Conservation (phyloP, 768 basidiomycete genomes). For the Xerocomus brunneocitrinus region DNA sequence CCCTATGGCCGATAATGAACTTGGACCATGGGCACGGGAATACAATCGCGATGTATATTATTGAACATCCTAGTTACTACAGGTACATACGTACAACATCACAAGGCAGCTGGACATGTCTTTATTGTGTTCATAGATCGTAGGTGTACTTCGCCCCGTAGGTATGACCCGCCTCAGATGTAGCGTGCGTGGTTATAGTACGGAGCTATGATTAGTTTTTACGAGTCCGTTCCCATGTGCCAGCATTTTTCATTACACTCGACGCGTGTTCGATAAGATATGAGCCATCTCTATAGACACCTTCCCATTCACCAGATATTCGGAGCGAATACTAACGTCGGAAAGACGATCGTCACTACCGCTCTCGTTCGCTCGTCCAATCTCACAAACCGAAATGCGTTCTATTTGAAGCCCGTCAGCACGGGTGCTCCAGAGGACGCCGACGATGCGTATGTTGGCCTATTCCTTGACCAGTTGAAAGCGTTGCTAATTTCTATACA, state of each 20-base stretch:
- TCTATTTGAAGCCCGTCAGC: slow-evolving; percentile 88
- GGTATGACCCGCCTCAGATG: neutral
- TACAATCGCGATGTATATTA: slow-evolving; percentile 29
- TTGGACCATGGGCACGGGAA: slow-evolving; percentile 38
- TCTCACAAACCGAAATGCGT: slow-evolving; percentile 44
- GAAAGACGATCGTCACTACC: slow-evolving; percentile 87
- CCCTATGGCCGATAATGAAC: slow-evolving; percentile 31
- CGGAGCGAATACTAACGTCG: slow-evolving; percentile 95
- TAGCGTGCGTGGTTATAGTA: slow-evolving; percentile 15
- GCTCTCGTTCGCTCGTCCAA: slow-evolving; percentile 81
- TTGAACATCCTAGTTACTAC: slow-evolving; percentile 15
- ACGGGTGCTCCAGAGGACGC: slow-evolving; percentile 79
- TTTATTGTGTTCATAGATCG: slow-evolving; percentile 16
- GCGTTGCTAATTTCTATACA: slow-evolving; percentile 1
- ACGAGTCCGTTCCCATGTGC: neutral
- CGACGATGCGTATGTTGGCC: slow-evolving; percentile 68
- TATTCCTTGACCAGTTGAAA: neutral
- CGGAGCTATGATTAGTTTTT: slow-evolving; percentile 9
- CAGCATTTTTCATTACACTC: neutral
- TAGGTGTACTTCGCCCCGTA: slow-evolving; percentile 3
- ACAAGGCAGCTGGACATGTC: slow-evolving; percentile 27
- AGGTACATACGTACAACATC: slow-evolving; percentile 14
- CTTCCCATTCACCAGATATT: slow-evolving; percentile 88
- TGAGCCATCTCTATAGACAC: slow-evolving; percentile 83
- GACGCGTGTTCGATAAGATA: slow-evolving; percentile 25